Evolutionary conservation across 2,329 filamentous ascomycete genomes (phyloP), one percentile per base, ranked within the genome.

Genomic region (Nigrospora osmanthi): DNA sequence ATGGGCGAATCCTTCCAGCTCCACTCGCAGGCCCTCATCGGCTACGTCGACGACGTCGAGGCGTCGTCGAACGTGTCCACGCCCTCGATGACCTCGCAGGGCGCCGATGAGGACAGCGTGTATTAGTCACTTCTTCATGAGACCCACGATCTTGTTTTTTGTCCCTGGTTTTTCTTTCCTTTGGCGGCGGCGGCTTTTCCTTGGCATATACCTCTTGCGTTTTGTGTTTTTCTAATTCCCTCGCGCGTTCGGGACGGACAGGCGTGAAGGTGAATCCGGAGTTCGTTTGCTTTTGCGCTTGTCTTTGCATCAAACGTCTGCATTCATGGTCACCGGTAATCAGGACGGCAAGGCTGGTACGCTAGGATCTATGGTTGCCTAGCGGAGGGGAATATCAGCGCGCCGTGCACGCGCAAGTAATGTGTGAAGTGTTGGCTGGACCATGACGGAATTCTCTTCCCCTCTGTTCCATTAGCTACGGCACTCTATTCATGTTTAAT

Each of bases 1-100:
- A 95, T 97, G 87, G 93, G 93, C 58, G 93, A 97, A 69, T 90
- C 93, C 43, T 97, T 98, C 78, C 93, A 94, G 63, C 81, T 96
- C 47, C 91, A 97, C 69, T 87, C 90, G 34, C 90, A 97, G 71
- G 90, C 93, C 53, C 82, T 98, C 32, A 81, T 91, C 54, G 90
- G 91, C 65, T 97, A 95, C 61, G 89, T 96, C 62, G 91, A 96
- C 63, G 86, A 90, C 57, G 73, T 80, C 55, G 80, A 84, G 64
- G 80, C 73, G 55, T 83, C 80, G 54, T 81, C 79, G n/a, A 81
- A 79, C 55, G 80, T 80, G 42, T 83, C 81, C 40, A 84, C 81
- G 47, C 81, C 81, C 45, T 85, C 81, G 49, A 85, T 85, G 80
- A 83, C 76, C 45, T 85, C 82, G 40, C 82, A 85, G 59, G 82